These are phyloP conservation scores for Lathyrus oleraceus DNA, from an alignment of 306 rosid species.

Conservation along the genomic window DNA sequence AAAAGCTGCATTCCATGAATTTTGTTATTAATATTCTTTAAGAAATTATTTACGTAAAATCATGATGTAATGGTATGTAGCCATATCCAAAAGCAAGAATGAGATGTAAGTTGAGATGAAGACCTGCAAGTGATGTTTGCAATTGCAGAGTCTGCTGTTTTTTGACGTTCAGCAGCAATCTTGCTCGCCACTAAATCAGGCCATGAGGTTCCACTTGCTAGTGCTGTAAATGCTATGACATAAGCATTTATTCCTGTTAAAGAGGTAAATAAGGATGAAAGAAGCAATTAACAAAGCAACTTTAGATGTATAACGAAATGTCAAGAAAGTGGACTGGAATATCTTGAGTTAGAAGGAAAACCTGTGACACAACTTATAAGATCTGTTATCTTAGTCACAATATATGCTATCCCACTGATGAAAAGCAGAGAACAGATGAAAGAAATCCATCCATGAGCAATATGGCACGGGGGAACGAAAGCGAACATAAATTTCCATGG, in stretches of 20 bases:
- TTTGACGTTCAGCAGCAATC: slow-evolving; percentile 97
- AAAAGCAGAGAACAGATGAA: slow-evolving; percentile 78
- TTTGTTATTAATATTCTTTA: slow-evolving; percentile 18
- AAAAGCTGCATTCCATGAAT: slow-evolving; percentile 3
- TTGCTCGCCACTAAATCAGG: slow-evolving; percentile 98
- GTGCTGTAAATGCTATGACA: slow-evolving; percentile 91
- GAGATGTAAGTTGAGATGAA: slow-evolving; percentile 33
- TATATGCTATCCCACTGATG: slow-evolving; percentile 87
- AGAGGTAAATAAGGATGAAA: background rate
- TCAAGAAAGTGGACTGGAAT: slow-evolving; percentile 28
- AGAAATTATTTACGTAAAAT: slow-evolving; percentile 20
- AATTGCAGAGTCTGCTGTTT: slow-evolving; percentile 93
- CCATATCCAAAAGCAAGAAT: slow-evolving; percentile 2
- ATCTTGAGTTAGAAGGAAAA: slow-evolving; percentile 41
- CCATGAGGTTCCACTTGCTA: slow-evolving; percentile 96
- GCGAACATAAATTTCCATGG: slow-evolving; percentile 93
- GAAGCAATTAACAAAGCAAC: slow-evolving; percentile 11
- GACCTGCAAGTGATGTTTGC: slow-evolving; percentile 99
- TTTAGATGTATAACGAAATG: slow-evolving; percentile 21
- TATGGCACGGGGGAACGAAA: slow-evolving; percentile 79
- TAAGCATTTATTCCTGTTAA: slow-evolving; percentile 87
- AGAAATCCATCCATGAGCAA: slow-evolving; percentile 95
- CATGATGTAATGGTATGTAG: slow-evolving; percentile 24
- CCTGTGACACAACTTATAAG: slow-evolving; percentile 97
- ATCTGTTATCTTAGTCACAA: slow-evolving; percentile 83